Conservation (phyloP, 371 early-diverging fungal genomes). For the Mycotypha africana region DNA sequence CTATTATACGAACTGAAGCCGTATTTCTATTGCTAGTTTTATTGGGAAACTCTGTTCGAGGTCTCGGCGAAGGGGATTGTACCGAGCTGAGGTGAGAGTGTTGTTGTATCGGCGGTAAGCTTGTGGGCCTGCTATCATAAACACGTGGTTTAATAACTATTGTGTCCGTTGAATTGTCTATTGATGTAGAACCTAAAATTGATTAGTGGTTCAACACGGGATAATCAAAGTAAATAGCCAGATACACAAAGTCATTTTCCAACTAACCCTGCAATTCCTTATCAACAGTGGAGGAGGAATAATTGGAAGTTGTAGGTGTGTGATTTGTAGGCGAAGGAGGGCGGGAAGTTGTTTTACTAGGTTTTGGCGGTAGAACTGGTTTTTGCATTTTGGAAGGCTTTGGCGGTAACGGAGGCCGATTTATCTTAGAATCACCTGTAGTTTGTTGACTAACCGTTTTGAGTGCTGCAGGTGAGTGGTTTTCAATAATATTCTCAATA, state of each 20-base stretch:
- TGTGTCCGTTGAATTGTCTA: slow-evolving; percentile 16
- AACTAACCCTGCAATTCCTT: slow-evolving; percentile 24
- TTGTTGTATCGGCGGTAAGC: slow-evolving; percentile 13
- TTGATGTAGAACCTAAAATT: not conserved
- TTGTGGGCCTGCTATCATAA: slow-evolving; percentile 7
- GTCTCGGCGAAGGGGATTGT: slow-evolving; percentile 6
- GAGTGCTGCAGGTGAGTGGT: slow-evolving; percentile 21
- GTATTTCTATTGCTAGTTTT: not conserved
- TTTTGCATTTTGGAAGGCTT: slow-evolving; percentile 35
- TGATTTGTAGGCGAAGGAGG: slow-evolving; percentile 6
- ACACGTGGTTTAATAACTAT: slow-evolving; percentile 11
- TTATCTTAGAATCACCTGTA: slow-evolving; percentile 8
- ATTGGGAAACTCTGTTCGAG: slow-evolving; percentile 10
- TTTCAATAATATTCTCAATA: slow-evolving; percentile 33
- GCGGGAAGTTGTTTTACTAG: slow-evolving; percentile 14
- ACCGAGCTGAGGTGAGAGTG: not conserved
- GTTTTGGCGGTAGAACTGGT: slow-evolving; percentile 35
- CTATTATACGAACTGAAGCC: slow-evolving; percentile 12
- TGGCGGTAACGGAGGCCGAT: slow-evolving; percentile 34
- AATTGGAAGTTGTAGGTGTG: too few species aligned
- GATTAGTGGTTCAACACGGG: too few species aligned
- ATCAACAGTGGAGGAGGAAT: slow-evolving; percentile 9
- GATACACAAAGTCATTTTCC: too few species aligned
- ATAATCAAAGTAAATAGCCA: too few species aligned
- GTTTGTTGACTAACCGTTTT: slow-evolving; percentile 7